Evolutionary conservation across 2,329 filamentous ascomycete species (phyloP).

Genomic region (Neonectria magnoliae): DNA sequence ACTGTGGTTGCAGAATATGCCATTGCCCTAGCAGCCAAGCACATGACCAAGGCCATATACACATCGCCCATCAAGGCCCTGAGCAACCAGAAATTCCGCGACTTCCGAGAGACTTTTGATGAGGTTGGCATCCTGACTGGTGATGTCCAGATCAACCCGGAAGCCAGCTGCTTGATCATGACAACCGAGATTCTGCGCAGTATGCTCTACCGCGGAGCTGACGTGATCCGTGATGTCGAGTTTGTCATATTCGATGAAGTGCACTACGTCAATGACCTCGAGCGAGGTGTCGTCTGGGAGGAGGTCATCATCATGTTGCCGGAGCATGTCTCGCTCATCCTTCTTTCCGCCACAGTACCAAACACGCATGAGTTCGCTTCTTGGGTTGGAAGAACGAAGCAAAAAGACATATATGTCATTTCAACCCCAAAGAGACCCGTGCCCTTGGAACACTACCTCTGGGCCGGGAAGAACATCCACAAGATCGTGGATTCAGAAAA

Average conservation of each 20-base stretch:
- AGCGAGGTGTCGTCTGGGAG: slow-evolving; percentile 98
- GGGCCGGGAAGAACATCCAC: slow-evolving; percentile 91
- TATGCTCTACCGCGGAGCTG: slow-evolving; percentile 97
- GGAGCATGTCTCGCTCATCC: slow-evolving; percentile 93
- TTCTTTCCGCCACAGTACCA: slow-evolving; percentile 94
- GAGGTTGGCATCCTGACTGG: slow-evolving; percentile 97
- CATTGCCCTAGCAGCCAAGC: slow-evolving; percentile 93
- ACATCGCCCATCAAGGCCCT: slow-evolving; percentile 98
- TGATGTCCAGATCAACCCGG: slow-evolving; percentile 96
- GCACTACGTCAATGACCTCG: slow-evolving; percentile 96
- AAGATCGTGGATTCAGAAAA: slow-evolving; percentile 96
- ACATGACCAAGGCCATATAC: slow-evolving; percentile 99
- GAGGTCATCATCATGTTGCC: slow-evolving; percentile 99
- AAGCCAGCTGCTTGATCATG: slow-evolving; percentile 99
- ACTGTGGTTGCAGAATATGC: slow-evolving; percentile 98
- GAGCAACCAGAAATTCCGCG: slow-evolving; percentile 98
- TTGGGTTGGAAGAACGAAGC: slow-evolving; percentile 97
- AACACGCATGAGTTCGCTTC: slow-evolving; percentile 98
- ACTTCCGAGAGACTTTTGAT: slow-evolving; percentile 89
- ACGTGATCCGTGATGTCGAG: slow-evolving; percentile 95
- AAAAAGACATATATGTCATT: slow-evolving; percentile 99
- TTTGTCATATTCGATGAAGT: slow-evolving; percentile 99
- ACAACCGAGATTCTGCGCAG: slow-evolving; percentile 97
- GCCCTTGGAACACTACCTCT: slow-evolving; percentile 94
- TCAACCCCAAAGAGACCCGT: slow-evolving; percentile 96